Percentiles rank a stretch among this genome's conserved stretches.
Evolutionary conservation across 192 early-diverging fungal genomes (phyloP).

Genomic region (Umbelopsis sp.): DNA sequence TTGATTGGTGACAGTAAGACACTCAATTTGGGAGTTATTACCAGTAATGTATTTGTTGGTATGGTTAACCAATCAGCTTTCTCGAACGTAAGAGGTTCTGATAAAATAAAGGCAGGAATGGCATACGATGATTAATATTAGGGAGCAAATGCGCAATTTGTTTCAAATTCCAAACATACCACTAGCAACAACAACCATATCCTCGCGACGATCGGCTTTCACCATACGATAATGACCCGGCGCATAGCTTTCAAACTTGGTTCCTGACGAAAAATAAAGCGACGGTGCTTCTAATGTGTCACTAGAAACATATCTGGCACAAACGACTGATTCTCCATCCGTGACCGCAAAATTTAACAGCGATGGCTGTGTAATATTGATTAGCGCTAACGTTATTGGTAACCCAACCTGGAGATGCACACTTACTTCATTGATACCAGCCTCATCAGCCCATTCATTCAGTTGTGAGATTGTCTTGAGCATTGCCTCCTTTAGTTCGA

Average conservation of each 20-base stretch:
- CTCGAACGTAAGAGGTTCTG: constrained; percentile 80
- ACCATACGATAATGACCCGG: constrained; percentile 75
- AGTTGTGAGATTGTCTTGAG: constrained; percentile 73
- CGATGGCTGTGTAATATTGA: constrained; percentile 47
- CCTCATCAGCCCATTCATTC: constrained; percentile 70
- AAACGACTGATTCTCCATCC: constrained; percentile 75
- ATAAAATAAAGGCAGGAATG: not conserved
- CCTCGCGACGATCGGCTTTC: constrained; percentile 71
- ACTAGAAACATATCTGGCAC: constrained; percentile 75
- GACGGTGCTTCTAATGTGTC: constrained; percentile 68
- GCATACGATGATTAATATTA: not conserved
- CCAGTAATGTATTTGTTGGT: constrained; percentile 72
- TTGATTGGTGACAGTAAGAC: constrained; percentile 75
- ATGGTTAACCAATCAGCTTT: constrained; percentile 81
- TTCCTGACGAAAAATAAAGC: constrained; percentile 80
- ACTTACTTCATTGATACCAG: constrained; percentile 51
- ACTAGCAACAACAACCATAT: constrained; percentile 77
- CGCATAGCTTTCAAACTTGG: constrained; percentile 65
- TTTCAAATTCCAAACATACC: constrained; percentile 25
- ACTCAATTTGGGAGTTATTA: constrained; percentile 76
- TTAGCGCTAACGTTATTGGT: not conserved
- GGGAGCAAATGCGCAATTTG: no score
- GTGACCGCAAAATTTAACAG: constrained; percentile 84
- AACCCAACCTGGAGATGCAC: not conserved
- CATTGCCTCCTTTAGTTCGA: constrained; percentile 70